Conservation (phyloP, 306 rosid genomes). For the Quillaja saponaria region DNA sequence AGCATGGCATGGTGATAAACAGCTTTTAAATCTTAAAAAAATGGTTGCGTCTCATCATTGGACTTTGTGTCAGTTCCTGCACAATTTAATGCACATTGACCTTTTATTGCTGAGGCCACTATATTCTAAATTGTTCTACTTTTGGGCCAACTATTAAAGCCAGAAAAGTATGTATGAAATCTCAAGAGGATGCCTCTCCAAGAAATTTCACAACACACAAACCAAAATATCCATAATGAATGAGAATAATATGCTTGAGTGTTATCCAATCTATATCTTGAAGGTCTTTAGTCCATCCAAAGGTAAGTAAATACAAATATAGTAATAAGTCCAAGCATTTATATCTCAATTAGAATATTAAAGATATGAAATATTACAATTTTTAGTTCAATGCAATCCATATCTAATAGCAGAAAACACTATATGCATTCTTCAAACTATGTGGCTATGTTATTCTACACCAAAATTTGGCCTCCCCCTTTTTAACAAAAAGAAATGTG, state of each 20-base stretch:
- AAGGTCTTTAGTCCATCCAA: background rate
- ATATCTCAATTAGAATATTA: slow-evolving; percentile 17
- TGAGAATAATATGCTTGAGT: background rate
- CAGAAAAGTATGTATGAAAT: too few relatives aligned
- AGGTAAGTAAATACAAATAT: background rate
- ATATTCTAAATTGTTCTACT: too few relatives aligned
- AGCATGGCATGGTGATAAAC: slow-evolving; percentile 17
- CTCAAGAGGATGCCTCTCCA: too few relatives aligned
- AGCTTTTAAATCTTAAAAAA: too few relatives aligned
- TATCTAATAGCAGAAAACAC: background rate
- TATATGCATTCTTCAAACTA: slow-evolving; percentile 1
- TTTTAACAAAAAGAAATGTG: slow-evolving; percentile 6
- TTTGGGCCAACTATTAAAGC: too few relatives aligned
- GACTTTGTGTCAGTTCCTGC: too few relatives aligned
- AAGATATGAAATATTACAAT: background rate
- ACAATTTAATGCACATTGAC: too few relatives aligned
- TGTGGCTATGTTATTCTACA: background rate
- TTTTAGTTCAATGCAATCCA: background rate
- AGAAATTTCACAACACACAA: too few relatives aligned
- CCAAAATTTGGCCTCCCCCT: background rate
- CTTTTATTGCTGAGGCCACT: too few relatives aligned
- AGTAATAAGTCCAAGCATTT: background rate
- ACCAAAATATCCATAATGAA: background rate
- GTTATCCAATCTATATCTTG: background rate
- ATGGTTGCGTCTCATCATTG: too few relatives aligned